These are phyloP conservation scores for Setomelanomma holmii DNA, from an alignment of 2,329 filamentous ascomycete genomes.

Conservation along the genomic window DNA sequence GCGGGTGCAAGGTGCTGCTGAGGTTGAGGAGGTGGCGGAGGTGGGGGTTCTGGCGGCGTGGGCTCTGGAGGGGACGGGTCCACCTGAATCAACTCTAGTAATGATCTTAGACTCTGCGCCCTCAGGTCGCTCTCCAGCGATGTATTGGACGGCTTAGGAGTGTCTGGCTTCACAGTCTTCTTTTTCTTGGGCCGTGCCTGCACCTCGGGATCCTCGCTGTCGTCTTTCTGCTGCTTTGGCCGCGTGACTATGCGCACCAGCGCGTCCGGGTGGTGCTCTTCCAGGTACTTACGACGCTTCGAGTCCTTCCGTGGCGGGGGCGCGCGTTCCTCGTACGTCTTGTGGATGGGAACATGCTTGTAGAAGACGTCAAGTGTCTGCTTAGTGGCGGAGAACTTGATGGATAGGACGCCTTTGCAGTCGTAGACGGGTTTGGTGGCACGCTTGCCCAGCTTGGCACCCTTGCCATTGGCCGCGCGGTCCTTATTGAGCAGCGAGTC, in stretches of 20 bases:
- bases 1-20: slow-evolving; percentile 8
- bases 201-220: slow-evolving; percentile 22
- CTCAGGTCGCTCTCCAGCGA: slow-evolving; percentile 48
- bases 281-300: slow-evolving; percentile 45
- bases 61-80: slow-evolving; percentile 23
- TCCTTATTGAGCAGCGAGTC: slow-evolving; percentile 60
- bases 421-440: slow-evolving; percentile 57
- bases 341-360: slow-evolving; percentile 55
- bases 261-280: slow-evolving; percentile 45
- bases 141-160: slow-evolving; percentile 37
- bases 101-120: slow-evolving; percentile 45
- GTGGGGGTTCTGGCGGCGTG: slow-evolving; percentile 21
- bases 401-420: slow-evolving; percentile 56
- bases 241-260: slow-evolving; percentile 33
- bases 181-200: slow-evolving; percentile 31
- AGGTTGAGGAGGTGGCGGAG: slow-evolving; percentile 10
- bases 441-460: slow-evolving; percentile 45
- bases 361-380: slow-evolving; percentile 55
- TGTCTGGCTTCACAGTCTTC: slow-evolving; percentile 32
- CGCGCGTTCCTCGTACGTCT: slow-evolving; percentile 55
- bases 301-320: slow-evolving; percentile 50
- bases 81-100: slow-evolving; percentile 46
- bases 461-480: slow-evolving; percentile 55
- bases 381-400: slow-evolving; percentile 56
- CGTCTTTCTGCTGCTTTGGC: slow-evolving; percentile 27